Evolutionary conservation across 768 basidiomycete genomes (phyloP).

Genomic region (Hydnomerulius pinastri): DNA sequence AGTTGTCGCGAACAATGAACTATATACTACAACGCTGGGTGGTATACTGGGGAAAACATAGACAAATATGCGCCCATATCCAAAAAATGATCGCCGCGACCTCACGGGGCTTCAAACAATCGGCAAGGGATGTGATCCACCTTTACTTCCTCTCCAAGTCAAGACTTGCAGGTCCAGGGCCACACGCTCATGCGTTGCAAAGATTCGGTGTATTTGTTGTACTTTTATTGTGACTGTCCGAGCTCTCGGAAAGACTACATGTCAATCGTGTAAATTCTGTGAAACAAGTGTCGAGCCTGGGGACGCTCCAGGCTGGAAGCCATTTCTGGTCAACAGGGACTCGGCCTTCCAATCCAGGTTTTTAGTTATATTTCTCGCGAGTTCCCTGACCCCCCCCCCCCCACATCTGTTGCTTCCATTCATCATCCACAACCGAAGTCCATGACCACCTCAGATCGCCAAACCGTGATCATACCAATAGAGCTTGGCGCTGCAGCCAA

Average conservation of each 20-base stretch:
- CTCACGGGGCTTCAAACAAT: not conserved
- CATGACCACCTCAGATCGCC: not conserved
- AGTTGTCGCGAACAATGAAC: not conserved
- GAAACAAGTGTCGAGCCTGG: no score
- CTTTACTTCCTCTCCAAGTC: not conserved
- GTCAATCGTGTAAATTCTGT: no score
- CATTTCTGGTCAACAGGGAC: no score
- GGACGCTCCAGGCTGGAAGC: no score
- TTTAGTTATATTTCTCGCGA: not conserved
- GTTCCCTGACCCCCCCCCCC: not conserved
- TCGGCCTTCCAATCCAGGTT: not conserved
- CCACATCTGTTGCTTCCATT: no score
- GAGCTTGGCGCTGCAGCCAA: constrained; percentile 3
- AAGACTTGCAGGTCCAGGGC: not conserved
- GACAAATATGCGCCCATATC: not conserved
- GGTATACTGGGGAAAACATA: not conserved
- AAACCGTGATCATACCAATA: constrained; percentile 3
- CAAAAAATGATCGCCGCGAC: no score
- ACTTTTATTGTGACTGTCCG: no score
- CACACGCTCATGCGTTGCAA: not conserved
- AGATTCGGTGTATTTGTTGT: no score
- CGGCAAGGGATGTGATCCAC: not conserved
- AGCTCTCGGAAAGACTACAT: no score
- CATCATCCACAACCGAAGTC: not conserved
- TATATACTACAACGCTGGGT: no score